A percentile compares a stretch with the other conserved stretches of the same genome.
Evolutionary conservation across 1,284 basidiomycete genomes (phyloP).

Genomic region (Cutaneotrichosporon sp.): DNA sequence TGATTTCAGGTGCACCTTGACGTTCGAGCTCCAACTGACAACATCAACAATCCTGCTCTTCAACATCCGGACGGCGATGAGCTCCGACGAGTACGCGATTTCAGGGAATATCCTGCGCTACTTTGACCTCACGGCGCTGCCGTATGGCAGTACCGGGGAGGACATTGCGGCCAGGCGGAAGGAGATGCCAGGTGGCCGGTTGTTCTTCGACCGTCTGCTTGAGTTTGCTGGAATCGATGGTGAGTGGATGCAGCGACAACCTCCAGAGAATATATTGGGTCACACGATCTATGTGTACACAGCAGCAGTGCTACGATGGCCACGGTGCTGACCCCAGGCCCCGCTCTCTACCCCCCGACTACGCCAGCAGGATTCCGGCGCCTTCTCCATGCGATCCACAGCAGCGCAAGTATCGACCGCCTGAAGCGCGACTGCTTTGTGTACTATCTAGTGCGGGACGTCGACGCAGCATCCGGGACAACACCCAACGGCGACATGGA

Average conservation of each 20-base stretch:
- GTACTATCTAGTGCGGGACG: slow-evolving; percentile 41
- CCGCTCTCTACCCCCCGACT: slow-evolving; percentile 35
- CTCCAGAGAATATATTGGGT: too few species aligned
- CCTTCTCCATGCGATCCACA: slow-evolving; percentile 32
- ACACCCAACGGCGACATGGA: slow-evolving; percentile 18
- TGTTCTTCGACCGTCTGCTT: slow-evolving; percentile 41
- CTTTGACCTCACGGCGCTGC: slow-evolving; percentile 36
- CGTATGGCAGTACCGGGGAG: slow-evolving; percentile 21
- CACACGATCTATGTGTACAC: too few species aligned
- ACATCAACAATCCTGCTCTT: background rate
- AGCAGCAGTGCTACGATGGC: too few species aligned
- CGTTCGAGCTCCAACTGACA: too few species aligned
- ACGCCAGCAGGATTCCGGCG: slow-evolving; percentile 32
- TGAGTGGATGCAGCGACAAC: too few species aligned
- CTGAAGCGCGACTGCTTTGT: slow-evolving; percentile 42
- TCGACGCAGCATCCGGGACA: slow-evolving; percentile 12
- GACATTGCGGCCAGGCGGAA: slow-evolving; percentile 16
- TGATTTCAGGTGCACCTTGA: too few species aligned
- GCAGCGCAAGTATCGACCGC: slow-evolving; percentile 25
- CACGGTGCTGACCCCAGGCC: slow-evolving; percentile 17
- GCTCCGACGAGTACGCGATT: slow-evolving; percentile 30
- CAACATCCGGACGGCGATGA: slow-evolving; percentile 1
- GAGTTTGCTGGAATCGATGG: slow-evolving; percentile 31
- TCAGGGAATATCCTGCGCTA: slow-evolving; percentile 31
- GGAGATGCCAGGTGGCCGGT: slow-evolving; percentile 21